These are phyloP conservation scores for Myxozyma melibiosi DNA, from an alignment of 805 yeast genomes.

Conservation along the genomic window DNA sequence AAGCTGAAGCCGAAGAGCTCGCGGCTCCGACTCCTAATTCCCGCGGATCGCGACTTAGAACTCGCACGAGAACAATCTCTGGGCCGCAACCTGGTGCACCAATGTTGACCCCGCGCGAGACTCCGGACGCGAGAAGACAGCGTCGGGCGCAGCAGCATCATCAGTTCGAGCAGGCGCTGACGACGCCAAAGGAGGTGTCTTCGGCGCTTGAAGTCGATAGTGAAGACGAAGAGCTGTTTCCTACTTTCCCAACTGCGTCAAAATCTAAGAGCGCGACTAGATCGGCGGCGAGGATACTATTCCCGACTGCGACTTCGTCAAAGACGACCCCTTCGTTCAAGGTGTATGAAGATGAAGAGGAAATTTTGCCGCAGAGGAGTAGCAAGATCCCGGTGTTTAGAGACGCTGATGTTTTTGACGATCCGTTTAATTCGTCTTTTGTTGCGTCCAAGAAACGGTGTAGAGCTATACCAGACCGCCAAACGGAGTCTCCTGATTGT, in stretches of 20 bases:
- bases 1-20: not conserved
- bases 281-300: slow-evolving; percentile 2
- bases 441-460: slow-evolving; percentile 6
- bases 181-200: slow-evolving; percentile 8
- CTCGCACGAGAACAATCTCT: slow-evolving; percentile 24
- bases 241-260: not conserved
- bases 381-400: not conserved
- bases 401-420: slow-evolving; percentile 2
- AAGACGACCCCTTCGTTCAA: slow-evolving; percentile 4
- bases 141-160: not conserved
- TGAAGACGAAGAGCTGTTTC: slow-evolving; percentile 1
- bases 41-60: slow-evolving; percentile 4
- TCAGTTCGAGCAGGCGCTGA: not conserved
- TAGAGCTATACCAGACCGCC: not conserved
- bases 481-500: not conserved
- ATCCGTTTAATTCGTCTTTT: not conserved
- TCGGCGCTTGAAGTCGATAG: not conserved
- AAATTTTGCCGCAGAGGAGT: not conserved
- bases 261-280: not conserved
- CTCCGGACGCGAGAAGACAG: slow-evolving; percentile 21
- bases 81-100: slow-evolving; percentile 26
- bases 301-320: not conserved
- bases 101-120: slow-evolving; percentile 31
- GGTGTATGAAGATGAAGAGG: slow-evolving; percentile 11
- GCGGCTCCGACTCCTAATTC: not conserved